Percentiles rank a stretch among this genome's conserved stretches.
Evolutionary conservation across 1,284 basidiomycete genomes (phyloP).

Genomic region (Trametes pubescens): DNA sequence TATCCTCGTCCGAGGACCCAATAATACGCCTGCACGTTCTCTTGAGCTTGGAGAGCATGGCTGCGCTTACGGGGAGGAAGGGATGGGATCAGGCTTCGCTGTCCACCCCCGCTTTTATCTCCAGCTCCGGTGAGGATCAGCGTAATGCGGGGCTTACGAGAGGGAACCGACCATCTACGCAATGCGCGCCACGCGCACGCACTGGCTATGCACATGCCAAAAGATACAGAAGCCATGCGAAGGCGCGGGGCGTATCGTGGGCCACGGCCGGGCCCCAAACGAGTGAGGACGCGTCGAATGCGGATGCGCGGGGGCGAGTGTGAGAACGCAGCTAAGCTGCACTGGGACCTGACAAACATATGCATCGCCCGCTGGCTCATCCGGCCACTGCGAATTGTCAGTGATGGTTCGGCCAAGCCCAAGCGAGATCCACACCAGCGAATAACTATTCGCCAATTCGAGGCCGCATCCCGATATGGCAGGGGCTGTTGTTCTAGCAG

Average conservation of each 20-base stretch:
- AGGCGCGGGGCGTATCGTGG: conserved; percentile 21
- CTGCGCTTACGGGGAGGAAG: conserved; percentile 20
- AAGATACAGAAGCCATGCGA: conserved; percentile 14
- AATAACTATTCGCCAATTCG: conserved; percentile 30
- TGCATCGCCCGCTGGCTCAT: conserved; percentile 15
- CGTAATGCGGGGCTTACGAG: conserved; percentile 29
- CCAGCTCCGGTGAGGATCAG: not conserved
- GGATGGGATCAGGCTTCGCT: conserved; percentile 16
- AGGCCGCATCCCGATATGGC: conserved; percentile 21
- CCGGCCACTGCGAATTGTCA: conserved; percentile 24
- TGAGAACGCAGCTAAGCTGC: conserved; percentile 19
- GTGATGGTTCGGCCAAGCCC: conserved; percentile 22
- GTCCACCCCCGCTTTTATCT: conserved; percentile 20
- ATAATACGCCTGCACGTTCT: conserved; percentile 62
- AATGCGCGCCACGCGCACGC: conserved; percentile 14
- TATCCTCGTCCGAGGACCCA: conserved; percentile 62
- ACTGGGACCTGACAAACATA: conserved; percentile 23
- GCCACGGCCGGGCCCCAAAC: conserved; percentile 19
- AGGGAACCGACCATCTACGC: conserved; percentile 27
- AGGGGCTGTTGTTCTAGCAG: conserved; percentile 30
- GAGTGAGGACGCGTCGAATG: conserved; percentile 31
- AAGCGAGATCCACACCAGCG: conserved; percentile 8
- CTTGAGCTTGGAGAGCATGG: conserved; percentile 54
- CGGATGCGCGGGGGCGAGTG: conserved; percentile 22
- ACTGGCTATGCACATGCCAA: conserved; percentile 20